Evolutionary conservation across 2,329 filamentous ascomycete genomes (phyloP).

Genomic region (Aspergillus nomiae): DNA sequence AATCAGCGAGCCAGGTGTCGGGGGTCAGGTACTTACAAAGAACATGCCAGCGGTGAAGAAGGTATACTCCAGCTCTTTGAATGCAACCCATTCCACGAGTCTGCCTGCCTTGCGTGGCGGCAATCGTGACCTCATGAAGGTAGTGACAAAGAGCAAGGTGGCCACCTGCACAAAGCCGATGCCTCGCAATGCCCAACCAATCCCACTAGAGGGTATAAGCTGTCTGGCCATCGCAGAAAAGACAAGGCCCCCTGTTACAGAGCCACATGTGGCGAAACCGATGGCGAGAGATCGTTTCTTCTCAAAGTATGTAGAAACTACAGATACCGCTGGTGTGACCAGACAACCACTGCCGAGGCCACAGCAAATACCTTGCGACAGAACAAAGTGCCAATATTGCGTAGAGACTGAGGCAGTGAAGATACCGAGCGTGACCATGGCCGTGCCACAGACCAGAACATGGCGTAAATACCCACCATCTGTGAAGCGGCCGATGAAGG

Average conservation of each 20-base stretch:
- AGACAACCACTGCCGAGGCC: slow-evolving; percentile 18
- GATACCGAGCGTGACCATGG: slow-evolving; percentile 8
- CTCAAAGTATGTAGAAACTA: slow-evolving; percentile 19
- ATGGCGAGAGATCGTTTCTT: slow-evolving; percentile 5
- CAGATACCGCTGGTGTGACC: slow-evolving; percentile 15
- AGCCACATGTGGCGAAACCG: background rate
- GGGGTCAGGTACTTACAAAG: slow-evolving; percentile 20
- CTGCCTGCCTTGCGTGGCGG: slow-evolving; percentile 54
- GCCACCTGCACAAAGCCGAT: slow-evolving; percentile 50
- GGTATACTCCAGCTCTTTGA: slow-evolving; percentile 59
- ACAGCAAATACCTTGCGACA: slow-evolving; percentile 19
- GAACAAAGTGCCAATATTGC: slow-evolving; percentile 19
- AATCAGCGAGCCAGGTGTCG: background rate
- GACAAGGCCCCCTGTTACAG: slow-evolving; percentile 6
- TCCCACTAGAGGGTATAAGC: slow-evolving; percentile 35
- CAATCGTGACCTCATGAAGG: slow-evolving; percentile 47
- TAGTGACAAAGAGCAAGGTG: slow-evolving; percentile 19
- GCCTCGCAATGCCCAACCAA: slow-evolving; percentile 48
- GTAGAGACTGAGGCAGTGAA: slow-evolving; percentile 19
- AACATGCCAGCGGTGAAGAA: slow-evolving; percentile 51
- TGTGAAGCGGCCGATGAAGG: slow-evolving; percentile 43
- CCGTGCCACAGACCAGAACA: slow-evolving; percentile 25
- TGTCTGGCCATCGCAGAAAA: slow-evolving; percentile 1
- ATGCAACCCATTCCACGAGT: slow-evolving; percentile 58
- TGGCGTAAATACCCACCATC: slow-evolving; percentile 45